Conservation (phyloP, 306 rosid species). For the Trifolium pratense region DNA sequence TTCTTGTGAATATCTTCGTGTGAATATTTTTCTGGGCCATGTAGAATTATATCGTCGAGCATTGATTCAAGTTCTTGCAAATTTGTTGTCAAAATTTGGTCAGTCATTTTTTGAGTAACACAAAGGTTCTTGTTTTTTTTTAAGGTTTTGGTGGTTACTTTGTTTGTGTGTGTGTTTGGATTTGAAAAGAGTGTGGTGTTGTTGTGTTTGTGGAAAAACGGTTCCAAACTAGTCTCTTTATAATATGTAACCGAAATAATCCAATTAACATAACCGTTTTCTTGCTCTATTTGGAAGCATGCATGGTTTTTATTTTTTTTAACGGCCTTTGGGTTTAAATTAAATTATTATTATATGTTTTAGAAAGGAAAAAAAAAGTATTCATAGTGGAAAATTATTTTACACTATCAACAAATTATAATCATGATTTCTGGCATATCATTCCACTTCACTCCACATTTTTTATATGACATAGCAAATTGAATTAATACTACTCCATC, state of each 20-base stretch:
- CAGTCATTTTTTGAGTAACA: constrained; percentile 35
- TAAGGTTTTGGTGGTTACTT: constrained; percentile 27
- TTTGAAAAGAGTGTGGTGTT: background rate
- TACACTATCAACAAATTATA: no score
- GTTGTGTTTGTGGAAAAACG: background rate
- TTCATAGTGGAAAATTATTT: no score
- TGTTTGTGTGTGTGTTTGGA: background rate
- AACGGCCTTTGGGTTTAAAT: no score
- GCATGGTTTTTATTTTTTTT: no score
- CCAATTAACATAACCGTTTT: background rate
- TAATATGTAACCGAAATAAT: background rate
- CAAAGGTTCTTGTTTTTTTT: background rate
- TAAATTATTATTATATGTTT: no score
- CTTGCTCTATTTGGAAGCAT: background rate
- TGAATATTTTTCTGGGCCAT: background rate
- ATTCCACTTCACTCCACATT: no score
- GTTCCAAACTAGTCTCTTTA: background rate
- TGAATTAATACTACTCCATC: no score
- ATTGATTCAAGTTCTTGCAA: constrained; percentile 48
- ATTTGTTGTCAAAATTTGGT: constrained; percentile 44
- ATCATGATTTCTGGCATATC: no score
- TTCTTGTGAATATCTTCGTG: constrained; percentile 43
- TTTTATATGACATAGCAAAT: no score
- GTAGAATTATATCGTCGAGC: constrained; percentile 24
- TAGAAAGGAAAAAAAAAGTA: no score